These are phyloP conservation scores for Saccharomycopsis fodiens DNA, from an alignment of 805 yeast species.

Conservation along the genomic window DNA sequence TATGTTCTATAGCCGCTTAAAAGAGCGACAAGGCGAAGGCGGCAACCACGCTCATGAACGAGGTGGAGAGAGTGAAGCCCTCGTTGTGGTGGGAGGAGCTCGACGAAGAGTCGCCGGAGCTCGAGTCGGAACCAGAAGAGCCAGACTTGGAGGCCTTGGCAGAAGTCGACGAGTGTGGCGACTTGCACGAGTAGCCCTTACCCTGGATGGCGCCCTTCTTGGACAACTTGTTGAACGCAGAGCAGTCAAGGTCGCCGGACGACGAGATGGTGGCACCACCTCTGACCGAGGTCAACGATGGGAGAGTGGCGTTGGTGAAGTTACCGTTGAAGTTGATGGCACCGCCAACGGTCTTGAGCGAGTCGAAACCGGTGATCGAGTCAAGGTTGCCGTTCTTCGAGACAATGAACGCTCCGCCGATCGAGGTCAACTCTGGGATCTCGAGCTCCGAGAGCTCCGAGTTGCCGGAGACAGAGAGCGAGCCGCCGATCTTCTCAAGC, in stretches of 20 bases:
- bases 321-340: slow-evolving; percentile 77
- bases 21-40: slow-evolving; percentile 45
- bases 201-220: slow-evolving; percentile 82
- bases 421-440: slow-evolving; percentile 58
- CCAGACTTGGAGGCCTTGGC: slow-evolving; percentile 28
- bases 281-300: slow-evolving; percentile 64
- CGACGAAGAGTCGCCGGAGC: slow-evolving; percentile 24
- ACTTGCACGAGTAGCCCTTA: slow-evolving; percentile 72
- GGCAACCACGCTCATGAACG: slow-evolving; percentile 41
- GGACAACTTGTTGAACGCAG: slow-evolving; percentile 63
- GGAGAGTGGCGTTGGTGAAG: slow-evolving; percentile 73
- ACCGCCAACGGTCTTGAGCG: slow-evolving; percentile 74
- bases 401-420: slow-evolving; percentile 92
- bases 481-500: slow-evolving; percentile 66
- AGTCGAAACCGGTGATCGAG: slow-evolving; percentile 64
- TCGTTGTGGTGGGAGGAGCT: slow-evolving; percentile 26
- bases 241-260: slow-evolving; percentile 74
- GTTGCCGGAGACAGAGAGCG: slow-evolving; percentile 71
- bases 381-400: slow-evolving; percentile 74
- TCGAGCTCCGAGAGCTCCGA: slow-evolving; percentile 59
- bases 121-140: slow-evolving; percentile 34
- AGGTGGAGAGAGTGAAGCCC: slow-evolving; percentile 32
- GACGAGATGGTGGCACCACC: slow-evolving; percentile 90
- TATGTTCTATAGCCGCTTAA: slow-evolving; percentile 26
- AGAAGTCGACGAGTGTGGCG: slow-evolving; percentile 47